phyloP scores from a whole-genome alignment of 2,329 filamentous ascomycete genomes.

The Penicillium capsulatum region DNA sequence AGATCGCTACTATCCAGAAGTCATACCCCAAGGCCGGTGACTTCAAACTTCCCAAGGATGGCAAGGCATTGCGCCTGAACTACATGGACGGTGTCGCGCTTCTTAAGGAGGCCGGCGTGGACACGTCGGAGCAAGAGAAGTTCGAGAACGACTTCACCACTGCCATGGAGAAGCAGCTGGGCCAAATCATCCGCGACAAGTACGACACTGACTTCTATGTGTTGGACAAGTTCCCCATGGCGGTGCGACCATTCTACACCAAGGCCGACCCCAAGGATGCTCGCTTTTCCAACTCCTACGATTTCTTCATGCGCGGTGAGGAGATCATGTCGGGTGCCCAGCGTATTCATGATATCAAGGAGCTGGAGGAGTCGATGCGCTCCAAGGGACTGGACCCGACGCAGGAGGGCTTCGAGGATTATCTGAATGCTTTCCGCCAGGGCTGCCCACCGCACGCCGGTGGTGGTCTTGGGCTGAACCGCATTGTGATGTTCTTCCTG shows the following conservation, averaged over 20 bases:
- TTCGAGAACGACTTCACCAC: conserved; percentile 48
- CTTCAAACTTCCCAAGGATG: conserved; percentile 48
- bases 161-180: conserved; percentile 63
- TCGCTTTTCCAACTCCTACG: conserved; percentile 63
- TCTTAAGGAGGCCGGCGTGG: conserved; percentile 48
- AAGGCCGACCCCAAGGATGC: conserved; percentile 68
- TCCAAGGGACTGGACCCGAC: conserved; percentile 58
- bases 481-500: conserved; percentile 64
- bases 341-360: conserved; percentile 60
- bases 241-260: conserved; percentile 86
- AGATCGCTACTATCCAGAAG: conserved; percentile 47
- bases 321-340: conserved; percentile 66
- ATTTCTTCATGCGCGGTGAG: conserved; percentile 68
- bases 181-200: conserved; percentile 78
- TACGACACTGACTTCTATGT: conserved; percentile 96
- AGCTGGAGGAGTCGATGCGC: conserved; percentile 56
- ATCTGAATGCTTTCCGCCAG: conserved; percentile 61
- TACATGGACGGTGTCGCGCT: conserved; percentile 49
- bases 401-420: conserved; percentile 58
- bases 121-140: conserved; percentile 47
- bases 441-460: conserved; percentile 62
- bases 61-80: conserved; percentile 47
- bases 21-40: conserved; percentile 50
- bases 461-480: conserved; percentile 62
- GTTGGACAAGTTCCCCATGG: conserved; percentile 90